Percentiles rank a stretch among this genome's conserved stretches.
Evolutionary conservation across 23 red algal genomes (phyloP).

Genomic region (Pyropia yezoensis): DNA sequence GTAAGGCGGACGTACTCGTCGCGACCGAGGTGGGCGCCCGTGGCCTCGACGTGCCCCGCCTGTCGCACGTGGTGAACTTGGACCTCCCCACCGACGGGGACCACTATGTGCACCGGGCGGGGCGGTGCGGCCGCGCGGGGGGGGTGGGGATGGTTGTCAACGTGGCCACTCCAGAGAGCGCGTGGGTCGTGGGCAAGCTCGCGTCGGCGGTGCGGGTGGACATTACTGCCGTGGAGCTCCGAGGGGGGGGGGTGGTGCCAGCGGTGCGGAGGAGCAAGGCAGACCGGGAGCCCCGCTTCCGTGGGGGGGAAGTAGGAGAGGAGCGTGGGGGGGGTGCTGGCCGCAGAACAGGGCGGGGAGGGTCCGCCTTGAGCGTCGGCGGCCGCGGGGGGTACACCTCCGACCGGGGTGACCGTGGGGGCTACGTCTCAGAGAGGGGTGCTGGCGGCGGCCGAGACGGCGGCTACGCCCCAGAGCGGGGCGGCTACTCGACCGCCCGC

Average conservation of each 20-base stretch:
- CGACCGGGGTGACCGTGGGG: too few relatives aligned
- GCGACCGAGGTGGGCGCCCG: slow-evolving; percentile 83
- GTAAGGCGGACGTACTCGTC: slow-evolving; percentile 43
- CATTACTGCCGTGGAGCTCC: slow-evolving; percentile 51
- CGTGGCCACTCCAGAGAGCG: slow-evolving; percentile 40
- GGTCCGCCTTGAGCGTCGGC: too few relatives aligned
- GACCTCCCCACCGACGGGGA: slow-evolving; percentile 94
- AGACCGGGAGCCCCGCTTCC: too few relatives aligned
- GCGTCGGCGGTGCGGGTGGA: slow-evolving; percentile 27
- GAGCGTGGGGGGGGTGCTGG: too few relatives aligned
- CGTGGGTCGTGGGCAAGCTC: slow-evolving; percentile 41
- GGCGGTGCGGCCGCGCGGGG: slow-evolving; percentile 65
- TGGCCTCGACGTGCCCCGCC: slow-evolving; percentile 74
- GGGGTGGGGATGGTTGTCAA: slow-evolving; percentile 35
- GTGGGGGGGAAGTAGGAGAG: too few relatives aligned
- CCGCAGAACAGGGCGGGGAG: too few relatives aligned
- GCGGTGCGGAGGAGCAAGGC: neutral
- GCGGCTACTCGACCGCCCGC: too few relatives aligned
- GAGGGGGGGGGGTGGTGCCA: slow-evolving; percentile 26
- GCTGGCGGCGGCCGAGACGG: too few relatives aligned
- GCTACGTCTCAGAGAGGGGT: too few relatives aligned
- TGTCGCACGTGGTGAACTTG: slow-evolving; percentile 82
- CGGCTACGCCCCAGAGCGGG: too few relatives aligned
- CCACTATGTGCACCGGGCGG: slow-evolving; percentile 85
- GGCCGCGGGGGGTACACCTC: too few relatives aligned